Conservation (phyloP, 2,329 filamentous ascomycete genomes). For the Helminthosporium solani region DNA sequence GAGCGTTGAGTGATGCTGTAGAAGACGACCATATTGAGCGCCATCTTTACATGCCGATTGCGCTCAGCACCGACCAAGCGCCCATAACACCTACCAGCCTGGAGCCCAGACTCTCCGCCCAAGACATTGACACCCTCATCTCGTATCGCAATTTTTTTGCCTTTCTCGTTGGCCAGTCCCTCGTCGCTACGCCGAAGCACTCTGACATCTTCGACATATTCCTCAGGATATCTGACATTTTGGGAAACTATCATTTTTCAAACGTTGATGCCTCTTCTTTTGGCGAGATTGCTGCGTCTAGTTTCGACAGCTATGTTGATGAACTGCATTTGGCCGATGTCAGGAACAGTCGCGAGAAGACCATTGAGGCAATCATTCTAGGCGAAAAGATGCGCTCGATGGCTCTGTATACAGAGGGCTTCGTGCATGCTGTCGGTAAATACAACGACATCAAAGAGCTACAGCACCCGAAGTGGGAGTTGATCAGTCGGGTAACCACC, state of each 20-base stretch:
- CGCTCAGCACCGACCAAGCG: slow-evolving; percentile 53
- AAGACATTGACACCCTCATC: slow-evolving; percentile 59
- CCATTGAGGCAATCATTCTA: slow-evolving; percentile 82
- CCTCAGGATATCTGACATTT: slow-evolving; percentile 58
- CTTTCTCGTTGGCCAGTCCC: slow-evolving; percentile 62
- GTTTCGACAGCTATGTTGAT: slow-evolving; percentile 74
- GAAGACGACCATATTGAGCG: slow-evolving; percentile 52
- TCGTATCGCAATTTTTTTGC: slow-evolving; percentile 65
- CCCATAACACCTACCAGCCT: slow-evolving; percentile 27
- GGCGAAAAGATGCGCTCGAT: slow-evolving; percentile 83
- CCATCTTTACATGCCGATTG: slow-evolving; percentile 61
- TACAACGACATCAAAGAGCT: slow-evolving; percentile 71
- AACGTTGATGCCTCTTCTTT: slow-evolving; percentile 65
- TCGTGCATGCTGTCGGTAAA: slow-evolving; percentile 87
- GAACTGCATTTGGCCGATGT: slow-evolving; percentile 78
- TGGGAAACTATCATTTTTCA: slow-evolving; percentile 60
- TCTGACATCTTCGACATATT: slow-evolving; percentile 61
- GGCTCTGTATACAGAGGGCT: slow-evolving; percentile 85
- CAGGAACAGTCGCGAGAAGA: slow-evolving; percentile 79
- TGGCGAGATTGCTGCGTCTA: slow-evolving; percentile 61
- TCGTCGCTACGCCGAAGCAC: slow-evolving; percentile 59
- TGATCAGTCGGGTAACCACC: slow-evolving; percentile 69
- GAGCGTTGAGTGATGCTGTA: slow-evolving; percentile 49
- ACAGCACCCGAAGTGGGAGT: slow-evolving; percentile 66
- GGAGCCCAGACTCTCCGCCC: slow-evolving; percentile 38